Base-by-base conservation (phyloP, 2,329 filamentous ascomycete genomes). In the Lasiodiplodia sp. region DNA sequence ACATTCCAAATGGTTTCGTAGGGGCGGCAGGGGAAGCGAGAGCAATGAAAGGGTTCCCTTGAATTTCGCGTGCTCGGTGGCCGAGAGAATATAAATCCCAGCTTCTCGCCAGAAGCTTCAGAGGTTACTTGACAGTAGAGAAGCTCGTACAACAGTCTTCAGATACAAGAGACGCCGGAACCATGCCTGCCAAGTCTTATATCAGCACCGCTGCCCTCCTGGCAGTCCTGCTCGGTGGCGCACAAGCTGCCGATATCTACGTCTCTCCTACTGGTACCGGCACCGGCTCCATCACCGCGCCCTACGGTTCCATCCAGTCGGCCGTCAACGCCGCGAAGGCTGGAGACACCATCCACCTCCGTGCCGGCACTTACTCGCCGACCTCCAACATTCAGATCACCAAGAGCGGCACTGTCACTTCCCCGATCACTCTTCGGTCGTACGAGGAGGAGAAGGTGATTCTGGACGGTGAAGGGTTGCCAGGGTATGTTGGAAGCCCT, bases 321-420 rank as follows among this genome's bases (percentile, higher is more conserved):
- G 84, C 83, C 0, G 79, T 86, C 4, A 73, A 84, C 71, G 79
- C 77, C 28, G 84, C 83, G 16, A 78, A 75, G 8, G 81, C 84
- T 34, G 84, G 84, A 6, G 83, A 84, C 68, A 82, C 76, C 7
- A 83, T 85, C 47, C 80, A 81, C 55, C 75, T 85, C 3, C 80
- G 81, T 8, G 80, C 74, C 8, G 82, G 82, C 18, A 84, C 81
- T 2, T 85, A 85, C 75, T 74, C 77, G 51, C 81, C 80, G 0
- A 81, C 80, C 0, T 79, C 78, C 44, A 86, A 85, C 73, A 83
- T 86, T 56, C 82, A 85, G 71, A 79, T 86, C 73, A 81, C 75
- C 60, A 82, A 82, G 67, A 80, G 79, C 40, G 83, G 84, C 31
- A 83, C 79, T 0, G 71, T 75, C 16, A 75, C 78, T 0, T 74